Evolutionary conservation across 2,329 filamentous ascomycete species (phyloP).

Genomic region (Neoscytalidium dimidiatum): DNA sequence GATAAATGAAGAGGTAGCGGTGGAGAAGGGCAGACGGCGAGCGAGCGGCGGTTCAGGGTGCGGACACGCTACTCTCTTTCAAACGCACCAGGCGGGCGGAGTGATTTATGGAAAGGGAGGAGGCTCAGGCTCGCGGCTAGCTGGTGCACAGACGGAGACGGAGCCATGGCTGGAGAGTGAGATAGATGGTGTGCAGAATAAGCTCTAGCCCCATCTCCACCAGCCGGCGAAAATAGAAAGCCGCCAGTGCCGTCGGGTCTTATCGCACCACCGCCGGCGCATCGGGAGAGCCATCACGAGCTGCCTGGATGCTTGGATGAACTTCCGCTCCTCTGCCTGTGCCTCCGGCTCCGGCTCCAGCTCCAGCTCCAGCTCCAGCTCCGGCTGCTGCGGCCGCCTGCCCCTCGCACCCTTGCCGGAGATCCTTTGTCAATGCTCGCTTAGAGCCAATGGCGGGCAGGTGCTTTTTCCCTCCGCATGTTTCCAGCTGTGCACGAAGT

Average conservation of each 20-base stretch:
- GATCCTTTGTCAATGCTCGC: background rate
- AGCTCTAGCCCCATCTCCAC: constrained; percentile 7
- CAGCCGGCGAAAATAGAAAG: background rate
- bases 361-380: background rate
- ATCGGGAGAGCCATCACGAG: background rate
- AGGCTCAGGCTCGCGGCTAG: constrained; percentile 15
- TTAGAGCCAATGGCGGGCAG: background rate
- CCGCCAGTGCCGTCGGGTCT: constrained; percentile 3
- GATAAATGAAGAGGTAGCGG: background rate
- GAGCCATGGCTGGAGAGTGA: constrained; percentile 8
- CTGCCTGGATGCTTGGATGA: background rate
- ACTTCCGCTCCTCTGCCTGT: background rate
- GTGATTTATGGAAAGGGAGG: constrained; percentile 16
- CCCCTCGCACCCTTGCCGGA: constrained; percentile 2
- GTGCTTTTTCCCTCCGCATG: constrained; percentile 1
- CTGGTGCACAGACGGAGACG: constrained; percentile 7
- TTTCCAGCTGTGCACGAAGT: background rate
- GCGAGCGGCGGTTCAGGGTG: background rate
- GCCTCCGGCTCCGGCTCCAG: background rate
- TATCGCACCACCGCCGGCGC: background rate
- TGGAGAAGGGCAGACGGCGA: background rate
- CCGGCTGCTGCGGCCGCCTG: background rate
- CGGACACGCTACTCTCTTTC: background rate
- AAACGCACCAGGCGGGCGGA: background rate
- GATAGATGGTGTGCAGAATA: constrained; percentile 16